Evolutionary conservation across 164 flowering plant species (phyloP), one percentile per base, ranked within the genome.

Genomic region (Annona squamosa): DNA sequence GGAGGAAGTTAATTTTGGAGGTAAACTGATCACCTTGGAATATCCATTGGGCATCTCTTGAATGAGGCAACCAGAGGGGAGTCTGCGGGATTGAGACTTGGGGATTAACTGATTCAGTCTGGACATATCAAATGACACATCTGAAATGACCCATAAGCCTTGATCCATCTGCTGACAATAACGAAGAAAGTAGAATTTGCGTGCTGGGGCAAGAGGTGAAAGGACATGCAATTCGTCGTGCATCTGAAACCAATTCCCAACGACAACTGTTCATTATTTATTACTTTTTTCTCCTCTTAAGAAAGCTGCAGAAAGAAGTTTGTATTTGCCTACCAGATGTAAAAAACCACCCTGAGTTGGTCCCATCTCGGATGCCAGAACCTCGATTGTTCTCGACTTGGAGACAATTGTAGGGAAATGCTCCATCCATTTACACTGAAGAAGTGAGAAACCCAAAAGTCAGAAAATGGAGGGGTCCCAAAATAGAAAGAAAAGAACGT

Each of bases 31-130:
- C 74, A 94, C 99, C 98, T 88, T 88, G 66, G 91, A 88, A 77
- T 69, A 86, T 59, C 95, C 93, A 85, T 86, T 84, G 42, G 84
- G 84, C 86, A 87, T 79, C 75, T 91, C 97, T 76, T 92, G 89
- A 18, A 92, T 74, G 56, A 92, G 67, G 70, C 90, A 90, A 44
- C 99, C 99, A 18, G 99, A 95, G 66, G 99, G 99, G 72, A 87
- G 92, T 79, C 86, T 90, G 65, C 91, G 76, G 76, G 86, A 87
- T 65, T 5, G 72, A 5, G 74, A 71, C 82, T 45, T 83, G 13
- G 74, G 26, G 41, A 71, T 65, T 63, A 73, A 42, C 37, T 81
- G 70, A 76, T 70, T 81, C 26, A 87, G 87, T 67, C 73, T 81
- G 46, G 79, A 74, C 6, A 67, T 6, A 57, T 89, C 91, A 10